These are phyloP conservation scores for Juglanconis juglandina DNA, from an alignment of 2,329 filamentous ascomycete species.

Conservation along the genomic window DNA sequence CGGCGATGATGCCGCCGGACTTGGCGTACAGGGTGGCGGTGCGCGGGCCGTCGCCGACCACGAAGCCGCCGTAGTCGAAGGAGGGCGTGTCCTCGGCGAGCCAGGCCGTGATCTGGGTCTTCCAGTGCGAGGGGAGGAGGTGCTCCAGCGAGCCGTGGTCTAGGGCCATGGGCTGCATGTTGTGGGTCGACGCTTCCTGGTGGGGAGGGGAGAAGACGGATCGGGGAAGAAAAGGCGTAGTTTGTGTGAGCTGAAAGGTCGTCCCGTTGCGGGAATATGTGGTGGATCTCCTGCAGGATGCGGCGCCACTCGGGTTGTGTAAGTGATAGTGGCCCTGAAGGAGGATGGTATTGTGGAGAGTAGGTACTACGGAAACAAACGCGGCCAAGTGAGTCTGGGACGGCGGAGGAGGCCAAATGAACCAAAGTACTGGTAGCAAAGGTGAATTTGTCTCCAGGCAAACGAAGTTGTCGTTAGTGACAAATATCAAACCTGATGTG, in stretches of 20 bases:
- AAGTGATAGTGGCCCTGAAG: not conserved
- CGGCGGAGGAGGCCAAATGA: not conserved
- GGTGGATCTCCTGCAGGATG: not conserved
- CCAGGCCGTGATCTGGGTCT: constrained; percentile 76
- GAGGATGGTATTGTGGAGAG: not conserved
- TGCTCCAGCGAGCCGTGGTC: constrained; percentile 53
- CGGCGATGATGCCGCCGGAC: constrained; percentile 77
- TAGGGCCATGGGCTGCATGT: constrained; percentile 21
- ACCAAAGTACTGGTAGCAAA: not conserved
- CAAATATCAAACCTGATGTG: not conserved
- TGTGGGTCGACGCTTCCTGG: not conserved
- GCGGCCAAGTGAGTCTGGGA: too few species aligned
- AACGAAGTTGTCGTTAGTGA: not conserved
- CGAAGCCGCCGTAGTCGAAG: constrained; percentile 96
- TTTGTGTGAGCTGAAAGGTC: not conserved
- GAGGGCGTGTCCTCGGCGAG: constrained; percentile 94
- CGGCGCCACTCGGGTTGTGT: not conserved
- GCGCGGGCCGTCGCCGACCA: constrained; percentile 70
- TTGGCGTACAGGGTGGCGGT: constrained; percentile 68
- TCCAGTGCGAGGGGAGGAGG: constrained; percentile 82
- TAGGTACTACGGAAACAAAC: too few species aligned
- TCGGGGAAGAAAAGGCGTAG: not conserved
- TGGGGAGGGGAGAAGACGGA: too few species aligned
- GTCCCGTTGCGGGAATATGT: not conserved
- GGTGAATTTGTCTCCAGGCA: not conserved